Evolutionary conservation across 2,329 filamentous ascomycete genomes (phyloP).

Genomic region (Sordariomycetes sp.): DNA sequence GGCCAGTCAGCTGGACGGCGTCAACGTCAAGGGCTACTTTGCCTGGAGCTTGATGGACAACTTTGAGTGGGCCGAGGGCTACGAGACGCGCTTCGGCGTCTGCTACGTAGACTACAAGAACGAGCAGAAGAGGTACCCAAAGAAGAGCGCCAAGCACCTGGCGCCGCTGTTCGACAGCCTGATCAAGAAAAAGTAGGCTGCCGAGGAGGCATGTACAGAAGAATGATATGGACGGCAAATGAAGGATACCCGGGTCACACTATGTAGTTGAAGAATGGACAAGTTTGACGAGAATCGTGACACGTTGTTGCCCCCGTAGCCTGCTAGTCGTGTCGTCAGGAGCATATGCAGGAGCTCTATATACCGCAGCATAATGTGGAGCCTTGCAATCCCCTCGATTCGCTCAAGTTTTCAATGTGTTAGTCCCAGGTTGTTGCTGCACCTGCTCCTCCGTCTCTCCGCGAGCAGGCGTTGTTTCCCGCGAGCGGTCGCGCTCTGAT

Average conservation of each 20-base stretch:
- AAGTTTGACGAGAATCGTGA: not conserved
- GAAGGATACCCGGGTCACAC: conserved; percentile 4
- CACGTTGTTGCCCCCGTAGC: not conserved
- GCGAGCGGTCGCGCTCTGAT: too few species aligned
- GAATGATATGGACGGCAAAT: not conserved
- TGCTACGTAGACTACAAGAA: conserved; percentile 76
- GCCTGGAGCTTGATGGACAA: conserved; percentile 88
- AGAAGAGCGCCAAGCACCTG: conserved; percentile 72
- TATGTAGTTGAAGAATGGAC: not conserved
- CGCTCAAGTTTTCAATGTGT: too few species aligned
- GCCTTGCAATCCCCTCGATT: too few species aligned
- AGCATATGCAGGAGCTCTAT: too few species aligned
- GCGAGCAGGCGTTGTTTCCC: too few species aligned
- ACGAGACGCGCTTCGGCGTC: conserved; percentile 77
- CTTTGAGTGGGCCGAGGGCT: conserved; percentile 89
- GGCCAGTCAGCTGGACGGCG: conserved; percentile 62
- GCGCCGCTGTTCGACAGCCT: conserved; percentile 62
- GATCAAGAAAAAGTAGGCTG: conserved; percentile 48
- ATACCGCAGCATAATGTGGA: too few species aligned
- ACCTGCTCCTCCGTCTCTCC: too few species aligned
- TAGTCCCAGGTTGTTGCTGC: too few species aligned
- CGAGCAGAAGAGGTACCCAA: conserved; percentile 70
- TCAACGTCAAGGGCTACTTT: conserved; percentile 71
- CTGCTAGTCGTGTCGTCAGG: too few species aligned
- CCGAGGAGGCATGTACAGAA: too few species aligned